phyloP scores from a whole-genome alignment of 139 green algal species.

The Picochlorum sp. region DNA sequence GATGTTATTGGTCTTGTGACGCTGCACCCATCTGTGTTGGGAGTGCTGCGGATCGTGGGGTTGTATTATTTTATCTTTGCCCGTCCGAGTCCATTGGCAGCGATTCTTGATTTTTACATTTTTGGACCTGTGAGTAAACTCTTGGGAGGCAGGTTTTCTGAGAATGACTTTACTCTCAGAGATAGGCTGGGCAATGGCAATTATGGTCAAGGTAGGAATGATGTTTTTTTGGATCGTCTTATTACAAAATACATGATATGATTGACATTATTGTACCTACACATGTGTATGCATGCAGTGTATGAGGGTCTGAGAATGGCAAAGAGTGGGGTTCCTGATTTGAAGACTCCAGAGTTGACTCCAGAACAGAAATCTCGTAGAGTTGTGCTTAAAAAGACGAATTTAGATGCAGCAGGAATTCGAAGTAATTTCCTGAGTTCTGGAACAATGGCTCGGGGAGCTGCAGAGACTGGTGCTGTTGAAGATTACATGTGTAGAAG shows the following conservation, averaged over 20 bases:
- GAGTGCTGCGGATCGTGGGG: constrained; percentile 1
- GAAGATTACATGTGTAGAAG: constrained; percentile 78
- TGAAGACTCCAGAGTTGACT: constrained; percentile 38
- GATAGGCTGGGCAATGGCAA: constrained; percentile 75
- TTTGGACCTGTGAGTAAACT: constrained; percentile 37
- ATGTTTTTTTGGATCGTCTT: no score
- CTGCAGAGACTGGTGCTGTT: constrained; percentile 62
- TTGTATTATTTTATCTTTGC: constrained; percentile 27
- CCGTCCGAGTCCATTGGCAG: constrained; percentile 11
- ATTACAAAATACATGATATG: no score
- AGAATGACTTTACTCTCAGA: constrained; percentile 42
- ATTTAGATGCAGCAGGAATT: constrained; percentile 58
- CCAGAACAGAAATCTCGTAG: constrained; percentile 72
- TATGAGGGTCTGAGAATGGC: constrained; percentile 35
- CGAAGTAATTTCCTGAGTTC: constrained; percentile 63
- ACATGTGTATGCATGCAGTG: constrained; percentile 10
- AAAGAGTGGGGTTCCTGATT: constrained; percentile 24
- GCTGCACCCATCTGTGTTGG: constrained; percentile 11
- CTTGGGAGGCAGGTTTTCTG: constrained; percentile 32
- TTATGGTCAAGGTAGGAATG: constrained; percentile 59
- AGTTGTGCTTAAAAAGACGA: constrained; percentile 86
- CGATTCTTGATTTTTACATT: constrained; percentile 74
- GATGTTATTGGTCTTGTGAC: constrained; percentile 18
- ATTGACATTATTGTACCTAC: no score
- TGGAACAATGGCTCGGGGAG: constrained; percentile 75